Conservation (phyloP, 768 basidiomycete genomes). For the Tephrocybe sp. region DNA sequence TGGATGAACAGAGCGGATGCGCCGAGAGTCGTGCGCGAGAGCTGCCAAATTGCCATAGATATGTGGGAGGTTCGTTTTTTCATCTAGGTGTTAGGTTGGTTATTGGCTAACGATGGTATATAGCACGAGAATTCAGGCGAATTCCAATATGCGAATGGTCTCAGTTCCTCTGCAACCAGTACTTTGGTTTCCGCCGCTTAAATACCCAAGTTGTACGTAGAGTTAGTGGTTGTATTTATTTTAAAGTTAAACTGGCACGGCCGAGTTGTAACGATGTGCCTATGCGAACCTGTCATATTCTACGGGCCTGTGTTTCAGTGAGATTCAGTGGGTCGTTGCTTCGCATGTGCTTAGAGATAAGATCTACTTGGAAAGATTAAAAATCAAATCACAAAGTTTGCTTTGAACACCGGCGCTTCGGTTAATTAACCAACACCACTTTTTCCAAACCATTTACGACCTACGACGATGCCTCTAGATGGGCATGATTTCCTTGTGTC, state of each 20-base stretch:
- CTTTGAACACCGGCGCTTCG: background rate
- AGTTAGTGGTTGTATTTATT: too few species aligned
- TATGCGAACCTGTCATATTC: too few species aligned
- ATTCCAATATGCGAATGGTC: constrained; percentile 70
- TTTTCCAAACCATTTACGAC: background rate
- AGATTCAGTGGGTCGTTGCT: too few species aligned
- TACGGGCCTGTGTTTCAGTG: too few species aligned
- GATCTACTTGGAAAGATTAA: too few species aligned
- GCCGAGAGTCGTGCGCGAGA: constrained; percentile 89
- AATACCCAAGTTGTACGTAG: background rate
- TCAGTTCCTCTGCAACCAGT: constrained; percentile 16
- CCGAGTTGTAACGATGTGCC: too few species aligned
- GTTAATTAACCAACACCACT: background rate
- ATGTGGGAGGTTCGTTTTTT: constrained; percentile 82
- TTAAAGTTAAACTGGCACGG: too few species aligned
- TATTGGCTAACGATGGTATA: background rate
- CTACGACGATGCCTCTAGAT: constrained; percentile 59
- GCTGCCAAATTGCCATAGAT: constrained; percentile 94
- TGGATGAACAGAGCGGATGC: constrained; percentile 79
- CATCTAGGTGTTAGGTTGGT: background rate
- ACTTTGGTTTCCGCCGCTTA: background rate
- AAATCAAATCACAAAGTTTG: too few species aligned
- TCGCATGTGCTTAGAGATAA: background rate
- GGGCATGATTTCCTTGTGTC: constrained; percentile 68
- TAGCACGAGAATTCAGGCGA: constrained; percentile 81